Percentiles rank a stretch among this genome's conserved stretches.
Conservation (phyloP, 2,329 filamentous ascomycete species). For the Colletotrichum sp. region DNA sequence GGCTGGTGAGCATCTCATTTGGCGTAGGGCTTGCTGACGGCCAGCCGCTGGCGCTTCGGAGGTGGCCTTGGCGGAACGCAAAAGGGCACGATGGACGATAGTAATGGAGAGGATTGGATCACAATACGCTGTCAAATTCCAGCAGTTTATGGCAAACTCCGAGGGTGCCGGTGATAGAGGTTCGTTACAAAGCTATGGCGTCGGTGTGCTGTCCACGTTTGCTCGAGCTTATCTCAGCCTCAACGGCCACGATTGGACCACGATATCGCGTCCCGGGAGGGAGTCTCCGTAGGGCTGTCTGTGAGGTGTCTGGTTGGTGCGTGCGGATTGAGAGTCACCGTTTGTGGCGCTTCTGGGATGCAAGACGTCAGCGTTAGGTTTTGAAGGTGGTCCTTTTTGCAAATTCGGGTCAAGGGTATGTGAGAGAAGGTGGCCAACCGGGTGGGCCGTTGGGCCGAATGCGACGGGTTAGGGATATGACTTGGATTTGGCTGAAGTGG, state of each 20-base stretch:
- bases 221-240: conserved; percentile 3
- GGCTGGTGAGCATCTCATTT: accelerated
- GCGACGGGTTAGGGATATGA: background rate
- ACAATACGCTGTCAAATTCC: background rate
- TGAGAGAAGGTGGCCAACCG: background rate
- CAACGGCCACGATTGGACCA: background rate
- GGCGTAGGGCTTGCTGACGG: background rate
- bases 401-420: background rate
- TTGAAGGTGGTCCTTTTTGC: background rate
- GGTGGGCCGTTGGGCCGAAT: background rate
- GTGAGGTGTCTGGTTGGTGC: background rate
- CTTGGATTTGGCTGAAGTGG: background rate
- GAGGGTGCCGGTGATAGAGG: background rate
- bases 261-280: background rate
- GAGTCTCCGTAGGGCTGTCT: background rate
- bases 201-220: background rate
- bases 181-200: background rate
- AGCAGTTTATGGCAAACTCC: background rate
- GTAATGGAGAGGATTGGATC: accelerated
- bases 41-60: background rate
- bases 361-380: background rate
- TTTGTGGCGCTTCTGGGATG: background rate
- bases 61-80: background rate
- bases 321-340: background rate
- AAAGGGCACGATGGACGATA: background rate